Conservation (phyloP, 768 basidiomycete genomes). For the Naganishia antarctica region DNA sequence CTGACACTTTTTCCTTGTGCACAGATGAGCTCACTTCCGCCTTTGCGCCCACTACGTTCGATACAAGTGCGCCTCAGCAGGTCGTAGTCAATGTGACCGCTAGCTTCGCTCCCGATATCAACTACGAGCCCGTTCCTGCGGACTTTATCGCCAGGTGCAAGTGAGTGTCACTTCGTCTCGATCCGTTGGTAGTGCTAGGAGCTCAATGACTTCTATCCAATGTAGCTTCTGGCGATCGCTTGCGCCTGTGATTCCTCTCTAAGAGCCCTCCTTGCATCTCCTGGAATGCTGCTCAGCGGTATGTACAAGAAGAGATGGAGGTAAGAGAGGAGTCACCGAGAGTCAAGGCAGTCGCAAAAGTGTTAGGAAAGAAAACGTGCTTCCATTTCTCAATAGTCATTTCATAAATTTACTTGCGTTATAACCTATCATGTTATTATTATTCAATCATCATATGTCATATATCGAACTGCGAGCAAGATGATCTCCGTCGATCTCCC, state of each 20-base stretch:
- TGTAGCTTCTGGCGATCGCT: conserved; percentile 16
- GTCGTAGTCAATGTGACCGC: conserved; percentile 8
- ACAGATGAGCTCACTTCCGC: background rate
- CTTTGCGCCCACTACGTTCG: background rate
- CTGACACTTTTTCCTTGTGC: background rate
- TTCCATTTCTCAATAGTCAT: too few relatives aligned
- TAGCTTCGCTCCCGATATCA: background rate
- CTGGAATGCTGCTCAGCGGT: too few relatives aligned
- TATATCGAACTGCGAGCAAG: too few relatives aligned
- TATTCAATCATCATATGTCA: too few relatives aligned
- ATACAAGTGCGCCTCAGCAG: background rate
- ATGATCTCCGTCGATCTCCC: too few relatives aligned
- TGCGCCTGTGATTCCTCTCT: conserved; percentile 2
- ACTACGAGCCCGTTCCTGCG: background rate
- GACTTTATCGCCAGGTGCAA: conserved; percentile 16
- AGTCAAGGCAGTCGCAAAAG: too few relatives aligned
- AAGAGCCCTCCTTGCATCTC: background rate
- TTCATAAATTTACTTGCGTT: too few relatives aligned
- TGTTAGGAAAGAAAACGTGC: too few relatives aligned
- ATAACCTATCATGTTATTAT: too few relatives aligned
- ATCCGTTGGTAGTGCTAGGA: too few relatives aligned
- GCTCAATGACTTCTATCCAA: background rate
- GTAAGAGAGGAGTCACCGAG: too few relatives aligned
- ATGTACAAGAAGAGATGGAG: too few relatives aligned
- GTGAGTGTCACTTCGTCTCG: background rate